These are phyloP conservation scores for Plantago coronopus DNA, from an alignment of 305 asterid species.

Conservation along the genomic window DNA sequence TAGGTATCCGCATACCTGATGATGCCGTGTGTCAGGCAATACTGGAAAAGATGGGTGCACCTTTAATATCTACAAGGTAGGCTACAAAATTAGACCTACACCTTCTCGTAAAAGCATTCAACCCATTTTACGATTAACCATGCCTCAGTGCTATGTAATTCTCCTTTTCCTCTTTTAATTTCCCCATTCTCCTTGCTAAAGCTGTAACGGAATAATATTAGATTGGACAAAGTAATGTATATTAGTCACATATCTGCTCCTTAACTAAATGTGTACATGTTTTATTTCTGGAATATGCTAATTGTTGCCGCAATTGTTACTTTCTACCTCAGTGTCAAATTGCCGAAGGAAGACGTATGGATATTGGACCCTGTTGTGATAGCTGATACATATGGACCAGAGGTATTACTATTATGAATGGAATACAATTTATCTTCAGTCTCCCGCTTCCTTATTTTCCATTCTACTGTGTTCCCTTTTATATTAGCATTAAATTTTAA, in stretches of 20 bases:
- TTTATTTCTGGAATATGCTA: constrained; percentile 28
- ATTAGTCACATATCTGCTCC: background rate
- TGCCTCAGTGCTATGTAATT: background rate
- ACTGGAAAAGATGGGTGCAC: constrained; percentile 70
- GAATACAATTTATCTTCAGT: background rate
- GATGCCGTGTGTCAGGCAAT: constrained; percentile 79
- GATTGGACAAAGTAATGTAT: background rate
- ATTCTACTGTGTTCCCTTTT: constrained; percentile 8
- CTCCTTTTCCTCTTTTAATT: background rate
- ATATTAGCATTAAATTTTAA: background rate
- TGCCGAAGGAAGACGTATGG: constrained; percentile 74
- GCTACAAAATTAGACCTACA: constrained; percentile 17
- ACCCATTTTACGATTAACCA: background rate
- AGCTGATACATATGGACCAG: constrained; percentile 80
- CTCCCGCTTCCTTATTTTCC: background rate
- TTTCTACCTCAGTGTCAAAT: constrained; percentile 58
- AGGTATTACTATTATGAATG: constrained; percentile 39
- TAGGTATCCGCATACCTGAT: constrained; percentile 89
- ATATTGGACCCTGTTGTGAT: constrained; percentile 84
- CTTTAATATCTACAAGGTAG: constrained; percentile 86
- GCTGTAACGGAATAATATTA: background rate
- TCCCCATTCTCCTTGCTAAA: constrained; percentile 2
- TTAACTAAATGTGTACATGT: background rate
- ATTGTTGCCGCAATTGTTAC: constrained; percentile 24
- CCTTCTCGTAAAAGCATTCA: background rate